phyloP scores from a whole-genome alignment of 208 protist genomes.

The Trypanosoma caninum region DNA sequence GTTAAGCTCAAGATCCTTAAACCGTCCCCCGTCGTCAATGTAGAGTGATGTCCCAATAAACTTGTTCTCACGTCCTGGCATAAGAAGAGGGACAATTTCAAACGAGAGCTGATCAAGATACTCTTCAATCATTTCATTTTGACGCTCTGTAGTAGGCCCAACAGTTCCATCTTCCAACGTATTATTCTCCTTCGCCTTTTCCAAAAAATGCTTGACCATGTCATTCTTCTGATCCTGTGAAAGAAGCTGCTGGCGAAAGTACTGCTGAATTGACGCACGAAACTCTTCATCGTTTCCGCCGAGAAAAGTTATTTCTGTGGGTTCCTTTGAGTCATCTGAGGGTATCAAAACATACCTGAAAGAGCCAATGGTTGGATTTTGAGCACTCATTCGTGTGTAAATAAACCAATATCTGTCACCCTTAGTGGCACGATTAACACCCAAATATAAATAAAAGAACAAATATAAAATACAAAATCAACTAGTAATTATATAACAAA shows the following conservation, averaged over 20 bases:
- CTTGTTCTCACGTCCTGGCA: slow-evolving; percentile 64
- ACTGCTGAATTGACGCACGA: slow-evolving; percentile 43
- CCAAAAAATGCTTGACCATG: slow-evolving; percentile 56
- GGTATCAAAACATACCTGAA: slow-evolving; percentile 84
- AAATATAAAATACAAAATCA: too few species aligned
- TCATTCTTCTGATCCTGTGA: slow-evolving; percentile 64
- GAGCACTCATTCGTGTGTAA: slow-evolving; percentile 4
- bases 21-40: slow-evolving; percentile 86
- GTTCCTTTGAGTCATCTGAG: slow-evolving; percentile 30
- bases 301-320: slow-evolving; percentile 40
- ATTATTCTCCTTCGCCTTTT: slow-evolving; percentile 35
- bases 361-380: slow-evolving; percentile 4
- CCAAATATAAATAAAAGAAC: slow-evolving; percentile 1
- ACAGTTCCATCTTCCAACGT: slow-evolving; percentile 7
- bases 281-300: slow-evolving; percentile 71
- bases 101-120: slow-evolving; percentile 76
- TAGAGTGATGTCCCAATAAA: slow-evolving; percentile 87
- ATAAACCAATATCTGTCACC: too few species aligned
- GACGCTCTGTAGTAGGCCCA: slow-evolving; percentile 24
- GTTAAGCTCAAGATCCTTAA: slow-evolving; percentile 85
- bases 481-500: too few species aligned
- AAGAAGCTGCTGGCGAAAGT: slow-evolving; percentile 68
- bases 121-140: slow-evolving; percentile 58
- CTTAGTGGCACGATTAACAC: neutral
- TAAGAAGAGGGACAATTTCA: slow-evolving; percentile 85